Evolutionary conservation across 805 yeast genomes (phyloP).

Genomic region (Sungouiella thailandica): DNA sequence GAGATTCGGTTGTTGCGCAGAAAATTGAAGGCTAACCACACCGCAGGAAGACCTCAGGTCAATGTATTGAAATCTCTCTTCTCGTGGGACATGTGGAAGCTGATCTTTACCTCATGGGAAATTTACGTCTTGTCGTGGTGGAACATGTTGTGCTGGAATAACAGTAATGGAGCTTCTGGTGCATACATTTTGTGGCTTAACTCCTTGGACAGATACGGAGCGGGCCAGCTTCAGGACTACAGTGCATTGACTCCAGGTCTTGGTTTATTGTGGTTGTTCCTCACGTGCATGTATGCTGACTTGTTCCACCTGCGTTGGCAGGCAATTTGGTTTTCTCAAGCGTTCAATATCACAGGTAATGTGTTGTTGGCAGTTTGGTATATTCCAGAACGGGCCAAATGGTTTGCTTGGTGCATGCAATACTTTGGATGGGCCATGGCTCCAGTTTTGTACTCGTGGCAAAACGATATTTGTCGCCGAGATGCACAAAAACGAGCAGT

Average conservation of each 20-base stretch:
- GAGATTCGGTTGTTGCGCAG: constrained; percentile 33
- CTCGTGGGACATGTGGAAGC: constrained; percentile 42
- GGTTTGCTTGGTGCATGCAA: constrained; percentile 59
- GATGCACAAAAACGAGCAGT: constrained; percentile 54
- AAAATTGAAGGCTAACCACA: constrained; percentile 13
- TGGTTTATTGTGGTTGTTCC: constrained; percentile 35
- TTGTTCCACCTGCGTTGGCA: constrained; percentile 41
- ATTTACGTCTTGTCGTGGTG: constrained; percentile 52
- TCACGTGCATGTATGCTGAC: constrained; percentile 36
- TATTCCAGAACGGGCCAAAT: constrained; percentile 51
- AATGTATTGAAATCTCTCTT: constrained; percentile 12
- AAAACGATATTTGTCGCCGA: constrained; percentile 52
- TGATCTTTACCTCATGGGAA: constrained; percentile 52
- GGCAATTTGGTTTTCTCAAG: constrained; percentile 48
- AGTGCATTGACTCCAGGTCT: constrained; percentile 45
- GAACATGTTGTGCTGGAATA: constrained; percentile 60
- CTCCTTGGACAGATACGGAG: constrained; percentile 19
- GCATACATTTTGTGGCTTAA: constrained; percentile 58
- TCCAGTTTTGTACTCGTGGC: constrained; percentile 55
- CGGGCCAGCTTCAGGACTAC: constrained; percentile 32
- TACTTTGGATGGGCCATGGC: constrained; percentile 63
- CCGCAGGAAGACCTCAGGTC: constrained; percentile 14
- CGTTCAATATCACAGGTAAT: constrained; percentile 52
- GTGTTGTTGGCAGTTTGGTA: constrained; percentile 55
- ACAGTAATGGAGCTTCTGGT: constrained; percentile 51